Evolutionary conservation across 2,329 filamentous ascomycete genomes (phyloP).

Genomic region (Penicillium freii): DNA sequence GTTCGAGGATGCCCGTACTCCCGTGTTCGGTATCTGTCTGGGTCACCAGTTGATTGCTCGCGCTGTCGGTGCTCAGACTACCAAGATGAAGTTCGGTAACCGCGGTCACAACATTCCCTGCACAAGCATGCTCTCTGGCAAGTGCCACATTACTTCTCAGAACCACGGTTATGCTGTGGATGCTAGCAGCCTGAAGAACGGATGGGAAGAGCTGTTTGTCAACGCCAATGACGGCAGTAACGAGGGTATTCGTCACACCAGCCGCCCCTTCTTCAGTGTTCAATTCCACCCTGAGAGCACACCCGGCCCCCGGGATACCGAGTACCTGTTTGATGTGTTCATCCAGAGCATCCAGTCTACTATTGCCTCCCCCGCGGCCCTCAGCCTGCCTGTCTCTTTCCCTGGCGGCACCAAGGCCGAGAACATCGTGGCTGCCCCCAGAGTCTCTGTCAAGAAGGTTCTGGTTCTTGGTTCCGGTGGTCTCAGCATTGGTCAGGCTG

Average conservation of each 20-base stretch:
- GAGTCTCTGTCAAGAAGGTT: conserved; percentile 87
- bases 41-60: conserved; percentile 90
- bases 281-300: conserved; percentile 99
- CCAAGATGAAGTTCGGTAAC: conserved; percentile 99
- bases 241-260: conserved; percentile 88
- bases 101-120: conserved; percentile 98
- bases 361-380: conserved; percentile 62
- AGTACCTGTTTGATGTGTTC: conserved; percentile 97
- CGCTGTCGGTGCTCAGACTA: conserved; percentile 78
- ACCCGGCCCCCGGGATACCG: conserved; percentile 90
- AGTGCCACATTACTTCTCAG: conserved; percentile 98
- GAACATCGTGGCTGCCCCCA: conserved; percentile 72
- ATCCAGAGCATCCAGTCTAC: conserved; percentile 77
- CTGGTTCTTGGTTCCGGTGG: conserved; percentile 92
- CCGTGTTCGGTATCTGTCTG: conserved; percentile 94
- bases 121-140: conserved; percentile 90
- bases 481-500: conserved; percentile 94
- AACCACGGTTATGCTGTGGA: conserved; percentile 98
- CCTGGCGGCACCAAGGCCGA: conserved; percentile 79
- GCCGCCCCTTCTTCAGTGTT: conserved; percentile 94
- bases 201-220: conserved; percentile 92
- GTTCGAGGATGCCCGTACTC: conserved; percentile 74
- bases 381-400: conserved; percentile 76
- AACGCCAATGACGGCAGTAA: conserved; percentile 99
- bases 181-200: conserved; percentile 67